Evolutionary conservation across 1,284 basidiomycete genomes (phyloP).

Genomic region (Cystobasidium slooffiae): DNA sequence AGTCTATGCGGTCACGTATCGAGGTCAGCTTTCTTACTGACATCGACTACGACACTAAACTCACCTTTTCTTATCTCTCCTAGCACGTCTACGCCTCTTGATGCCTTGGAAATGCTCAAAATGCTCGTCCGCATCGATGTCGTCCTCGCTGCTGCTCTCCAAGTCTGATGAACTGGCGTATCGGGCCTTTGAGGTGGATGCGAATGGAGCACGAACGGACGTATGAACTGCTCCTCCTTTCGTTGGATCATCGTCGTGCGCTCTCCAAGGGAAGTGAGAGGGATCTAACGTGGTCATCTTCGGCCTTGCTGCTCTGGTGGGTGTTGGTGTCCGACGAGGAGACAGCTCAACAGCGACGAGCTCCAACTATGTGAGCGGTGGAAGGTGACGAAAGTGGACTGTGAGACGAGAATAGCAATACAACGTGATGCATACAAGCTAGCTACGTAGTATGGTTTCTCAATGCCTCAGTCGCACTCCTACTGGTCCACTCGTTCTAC

Average conservation of each 20-base stretch:
- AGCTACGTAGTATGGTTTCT: no score
- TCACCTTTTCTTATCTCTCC: constrained; percentile 28
- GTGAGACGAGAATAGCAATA: no score
- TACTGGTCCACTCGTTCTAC: no score
- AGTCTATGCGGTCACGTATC: neutral
- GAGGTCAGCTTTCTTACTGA: neutral
- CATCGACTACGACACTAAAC: neutral
- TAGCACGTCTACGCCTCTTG: constrained; percentile 8
- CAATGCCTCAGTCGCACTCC: no score
- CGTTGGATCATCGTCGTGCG: constrained; percentile 26
- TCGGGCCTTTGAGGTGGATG: neutral
- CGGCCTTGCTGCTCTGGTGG: neutral
- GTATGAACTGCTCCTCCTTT: constrained; percentile 41
- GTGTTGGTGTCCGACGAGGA: no score
- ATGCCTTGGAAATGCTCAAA: constrained; percentile 9
- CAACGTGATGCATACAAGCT: no score
- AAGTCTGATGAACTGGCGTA: constrained; percentile 14
- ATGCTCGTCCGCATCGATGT: constrained; percentile 39
- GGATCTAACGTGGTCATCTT: constrained; percentile 41
- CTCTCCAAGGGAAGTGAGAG: constrained; percentile 40
- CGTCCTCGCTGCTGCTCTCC: neutral
- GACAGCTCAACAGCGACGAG: no score
- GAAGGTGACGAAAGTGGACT: no score
- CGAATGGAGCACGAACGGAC: constrained; percentile 22
- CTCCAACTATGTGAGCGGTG: no score